phyloP scores from a whole-genome alignment of 192 early-diverging fungal species.

The Backusella psychrophila region DNA sequence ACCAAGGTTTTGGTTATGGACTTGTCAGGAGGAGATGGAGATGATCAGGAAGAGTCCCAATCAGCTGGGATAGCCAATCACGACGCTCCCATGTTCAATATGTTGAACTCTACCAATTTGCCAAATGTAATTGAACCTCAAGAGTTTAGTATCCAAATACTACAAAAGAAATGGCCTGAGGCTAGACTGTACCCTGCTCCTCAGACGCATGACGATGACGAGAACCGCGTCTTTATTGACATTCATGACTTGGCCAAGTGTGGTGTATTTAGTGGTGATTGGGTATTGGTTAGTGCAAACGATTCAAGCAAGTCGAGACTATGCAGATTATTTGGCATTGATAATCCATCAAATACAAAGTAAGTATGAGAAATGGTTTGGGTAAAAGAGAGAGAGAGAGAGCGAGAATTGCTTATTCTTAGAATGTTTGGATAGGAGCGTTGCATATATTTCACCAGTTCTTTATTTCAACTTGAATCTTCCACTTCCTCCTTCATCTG shows the following conservation, averaged over 20 bases:
- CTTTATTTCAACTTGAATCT: conserved; percentile 61
- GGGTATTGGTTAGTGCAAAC: conserved; percentile 45
- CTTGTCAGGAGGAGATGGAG: background rate
- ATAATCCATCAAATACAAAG: conserved; percentile 2
- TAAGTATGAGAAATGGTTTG: background rate
- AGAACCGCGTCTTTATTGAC: conserved; percentile 50
- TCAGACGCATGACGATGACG: conserved; percentile 44
- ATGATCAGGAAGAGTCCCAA: background rate
- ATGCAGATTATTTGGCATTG: conserved; percentile 40
- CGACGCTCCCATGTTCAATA: background rate
- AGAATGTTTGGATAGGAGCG: background rate
- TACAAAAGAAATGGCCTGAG: conserved; percentile 37
- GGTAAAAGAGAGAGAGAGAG: background rate
- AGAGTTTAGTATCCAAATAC: conserved; percentile 31
- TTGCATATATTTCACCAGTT: conserved; percentile 50
- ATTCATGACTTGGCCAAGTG: conserved; percentile 45
- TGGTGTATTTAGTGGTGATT: conserved; percentile 61
- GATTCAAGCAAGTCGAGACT: conserved; percentile 37
- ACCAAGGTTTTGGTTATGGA: conserved; percentile 56
- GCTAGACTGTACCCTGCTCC: conserved; percentile 48
- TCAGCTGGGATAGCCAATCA: background rate
- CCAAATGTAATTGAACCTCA: conserved; percentile 21
- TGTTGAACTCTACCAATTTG: background rate
- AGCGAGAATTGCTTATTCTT: background rate
- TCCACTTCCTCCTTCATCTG: conserved; percentile 27